Evolutionary conservation across 2,329 filamentous ascomycete genomes (phyloP).

Genomic region (Apiospora pterosperma): DNA sequence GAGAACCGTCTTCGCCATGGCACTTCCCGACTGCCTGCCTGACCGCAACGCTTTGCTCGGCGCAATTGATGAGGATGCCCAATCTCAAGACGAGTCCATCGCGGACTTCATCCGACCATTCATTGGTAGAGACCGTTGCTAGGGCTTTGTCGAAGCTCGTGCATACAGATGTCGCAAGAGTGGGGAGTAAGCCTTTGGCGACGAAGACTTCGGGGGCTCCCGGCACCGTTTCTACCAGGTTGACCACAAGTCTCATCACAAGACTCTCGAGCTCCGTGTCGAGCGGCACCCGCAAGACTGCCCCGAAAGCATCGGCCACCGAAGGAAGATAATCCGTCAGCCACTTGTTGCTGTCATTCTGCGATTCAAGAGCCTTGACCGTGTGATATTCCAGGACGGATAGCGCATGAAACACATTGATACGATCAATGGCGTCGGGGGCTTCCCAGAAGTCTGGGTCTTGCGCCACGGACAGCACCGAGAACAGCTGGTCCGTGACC

Average conservation of each 20-base stretch:
- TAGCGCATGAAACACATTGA: slow-evolving; percentile 38
- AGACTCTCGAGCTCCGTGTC: slow-evolving; percentile 41
- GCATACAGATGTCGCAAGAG: slow-evolving; percentile 48
- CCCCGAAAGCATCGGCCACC: slow-evolving; percentile 45
- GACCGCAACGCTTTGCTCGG: slow-evolving; percentile 69
- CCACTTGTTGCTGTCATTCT: slow-evolving; percentile 38
- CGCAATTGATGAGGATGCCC: slow-evolving; percentile 82
- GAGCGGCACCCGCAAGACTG: slow-evolving; percentile 31
- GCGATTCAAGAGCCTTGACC: slow-evolving; percentile 42
- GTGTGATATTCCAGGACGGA: slow-evolving; percentile 55
- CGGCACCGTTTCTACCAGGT: slow-evolving; percentile 78
- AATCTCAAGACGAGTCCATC: slow-evolving; percentile 75
- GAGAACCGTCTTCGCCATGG: slow-evolving; percentile 31
- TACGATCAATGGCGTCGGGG: slow-evolving; percentile 25
- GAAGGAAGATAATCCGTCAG: slow-evolving; percentile 47
- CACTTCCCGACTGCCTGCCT: slow-evolving; percentile 44
- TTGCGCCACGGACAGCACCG: slow-evolving; percentile 35
- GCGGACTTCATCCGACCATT: slow-evolving; percentile 49
- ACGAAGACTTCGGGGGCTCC: slow-evolving; percentile 68
- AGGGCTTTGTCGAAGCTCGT: slow-evolving; percentile 46
- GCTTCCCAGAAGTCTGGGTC: slow-evolving; percentile 33
- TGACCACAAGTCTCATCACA: slow-evolving; percentile 71
- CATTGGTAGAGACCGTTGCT: slow-evolving; percentile 43
- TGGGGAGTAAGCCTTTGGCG: slow-evolving; percentile 49
- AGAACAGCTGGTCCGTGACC: slow-evolving; percentile 47